Conservation (phyloP, 2,329 filamentous ascomycete species). For the Aspergillus carbonarius region DNA sequence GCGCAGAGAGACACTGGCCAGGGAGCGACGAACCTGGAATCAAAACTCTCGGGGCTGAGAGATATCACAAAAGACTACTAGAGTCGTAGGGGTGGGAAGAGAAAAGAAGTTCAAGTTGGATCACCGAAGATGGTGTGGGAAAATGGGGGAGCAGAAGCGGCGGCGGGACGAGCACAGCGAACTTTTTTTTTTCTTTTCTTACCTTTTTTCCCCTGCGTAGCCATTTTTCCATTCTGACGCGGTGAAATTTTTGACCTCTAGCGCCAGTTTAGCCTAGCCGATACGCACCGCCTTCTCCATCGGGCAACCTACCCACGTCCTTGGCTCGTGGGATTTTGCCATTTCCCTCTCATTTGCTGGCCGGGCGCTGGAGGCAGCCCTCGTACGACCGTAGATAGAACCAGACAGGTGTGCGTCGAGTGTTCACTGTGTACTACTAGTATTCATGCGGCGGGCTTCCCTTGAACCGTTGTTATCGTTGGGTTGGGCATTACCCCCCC, state of each 20-base stretch:
- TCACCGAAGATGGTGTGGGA: conserved; percentile 19
- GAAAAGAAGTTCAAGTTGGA: conserved; percentile 15
- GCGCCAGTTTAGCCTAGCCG: conserved; percentile 21
- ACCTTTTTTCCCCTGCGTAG: conserved; percentile 15
- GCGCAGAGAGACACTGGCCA: conserved; percentile 11
- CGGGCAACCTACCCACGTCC: conserved; percentile 8
- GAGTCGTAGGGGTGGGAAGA: conserved; percentile 17
- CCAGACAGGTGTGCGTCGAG: not conserved
- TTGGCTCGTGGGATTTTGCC: conserved; percentile 11
- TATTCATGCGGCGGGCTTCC: not conserved
- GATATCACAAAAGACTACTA: conserved; percentile 32
- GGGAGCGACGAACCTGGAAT: conserved; percentile 32
- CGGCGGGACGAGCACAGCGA: conserved; percentile 11
- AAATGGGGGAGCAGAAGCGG: conserved; percentile 20
- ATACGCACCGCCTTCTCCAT: conserved; percentile 21
- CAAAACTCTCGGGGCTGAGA: conserved; percentile 35
- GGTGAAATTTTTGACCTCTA: conserved; percentile 28
- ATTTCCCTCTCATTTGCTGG: conserved; percentile 10
- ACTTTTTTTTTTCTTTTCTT: conserved; percentile 17
- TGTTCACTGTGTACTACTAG: not conserved
- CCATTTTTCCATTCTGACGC: conserved; percentile 10
- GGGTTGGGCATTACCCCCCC: not conserved
- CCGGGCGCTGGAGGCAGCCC: not conserved
- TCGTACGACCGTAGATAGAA: not conserved
- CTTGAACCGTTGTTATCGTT: not conserved